A percentile compares a stretch with the other conserved stretches of the same genome.
Conservation (phyloP, 2,329 filamentous ascomycete species). For the Grosmannia huntii region DNA sequence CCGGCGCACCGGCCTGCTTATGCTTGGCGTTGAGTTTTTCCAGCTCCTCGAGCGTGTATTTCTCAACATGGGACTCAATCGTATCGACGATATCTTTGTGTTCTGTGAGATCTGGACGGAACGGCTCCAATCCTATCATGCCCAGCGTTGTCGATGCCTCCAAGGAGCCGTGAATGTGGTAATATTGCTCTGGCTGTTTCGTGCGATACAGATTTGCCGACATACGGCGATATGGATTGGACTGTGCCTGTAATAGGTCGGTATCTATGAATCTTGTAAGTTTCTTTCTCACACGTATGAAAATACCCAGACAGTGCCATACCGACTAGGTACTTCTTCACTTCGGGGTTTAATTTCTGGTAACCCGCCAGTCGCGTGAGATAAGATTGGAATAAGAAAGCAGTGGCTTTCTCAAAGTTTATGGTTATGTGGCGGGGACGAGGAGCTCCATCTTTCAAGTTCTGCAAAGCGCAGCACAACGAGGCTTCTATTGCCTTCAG, state of each 20-base stretch:
- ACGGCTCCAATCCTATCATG: slow-evolving; percentile 30
- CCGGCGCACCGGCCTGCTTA: slow-evolving; percentile 30
- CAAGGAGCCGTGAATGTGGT: slow-evolving; percentile 39
- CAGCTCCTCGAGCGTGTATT: slow-evolving; percentile 26
- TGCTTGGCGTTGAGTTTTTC: slow-evolving; percentile 26
- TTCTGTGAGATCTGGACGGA: slow-evolving; percentile 22
- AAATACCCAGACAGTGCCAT: neutral
- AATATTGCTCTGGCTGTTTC: slow-evolving; percentile 30
- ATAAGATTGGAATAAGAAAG: slow-evolving; percentile 46
- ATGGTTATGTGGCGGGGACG: slow-evolving; percentile 18
- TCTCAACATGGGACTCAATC: slow-evolving; percentile 34
- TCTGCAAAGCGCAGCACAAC: slow-evolving; percentile 38
- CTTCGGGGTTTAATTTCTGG: slow-evolving; percentile 31
- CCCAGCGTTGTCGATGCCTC: slow-evolving; percentile 27
- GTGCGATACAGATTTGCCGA: slow-evolving; percentile 13
- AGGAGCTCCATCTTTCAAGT: slow-evolving; percentile 40
- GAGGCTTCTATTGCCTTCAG: slow-evolving; percentile 32
- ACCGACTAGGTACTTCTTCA: slow-evolving; percentile 23
- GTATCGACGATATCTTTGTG: slow-evolving; percentile 34
- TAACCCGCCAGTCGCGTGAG: slow-evolving; percentile 41
- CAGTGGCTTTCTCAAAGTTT: slow-evolving; percentile 38
- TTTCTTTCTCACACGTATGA: neutral
- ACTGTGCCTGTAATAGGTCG: slow-evolving; percentile 58
- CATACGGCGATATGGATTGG: slow-evolving; percentile 40
- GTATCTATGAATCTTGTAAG: slow-evolving; percentile 28